These are phyloP conservation scores for Taxillus chinensis DNA, from an alignment of 164 flowering plant species.

Conservation along the genomic window DNA sequence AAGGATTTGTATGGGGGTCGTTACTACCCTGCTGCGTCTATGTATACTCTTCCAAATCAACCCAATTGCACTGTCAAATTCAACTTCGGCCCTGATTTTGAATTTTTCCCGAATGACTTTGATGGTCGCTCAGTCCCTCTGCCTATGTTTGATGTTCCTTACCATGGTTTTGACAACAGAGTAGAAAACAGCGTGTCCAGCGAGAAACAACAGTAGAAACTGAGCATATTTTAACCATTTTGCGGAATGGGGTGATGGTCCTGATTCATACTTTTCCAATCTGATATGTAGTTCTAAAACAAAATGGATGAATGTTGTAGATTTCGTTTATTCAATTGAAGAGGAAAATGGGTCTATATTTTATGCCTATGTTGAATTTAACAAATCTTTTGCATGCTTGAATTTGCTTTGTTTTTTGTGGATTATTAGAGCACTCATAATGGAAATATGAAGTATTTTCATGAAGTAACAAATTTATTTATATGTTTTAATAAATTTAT, in stretches of 20 bases:
- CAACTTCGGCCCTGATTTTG: slow-evolving; percentile 97
- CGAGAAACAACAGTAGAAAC: slow-evolving; percentile 34
- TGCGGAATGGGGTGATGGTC: slow-evolving; percentile 1
- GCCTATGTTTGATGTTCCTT: slow-evolving; percentile 89
- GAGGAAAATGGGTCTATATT: too few species aligned
- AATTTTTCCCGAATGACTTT: slow-evolving; percentile 63
- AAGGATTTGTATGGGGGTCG: slow-evolving; percentile 76
- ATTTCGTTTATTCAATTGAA: too few species aligned
- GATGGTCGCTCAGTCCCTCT: slow-evolving; percentile 58
- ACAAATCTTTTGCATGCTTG: too few species aligned
- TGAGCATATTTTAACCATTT: neutral
- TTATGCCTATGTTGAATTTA: too few species aligned
- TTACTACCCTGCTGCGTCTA: slow-evolving; percentile 92
- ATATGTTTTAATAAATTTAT: too few species aligned
- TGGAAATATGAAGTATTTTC: too few species aligned
- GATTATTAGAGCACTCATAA: too few species aligned
- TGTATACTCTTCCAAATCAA: slow-evolving; percentile 89
- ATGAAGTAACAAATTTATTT: too few species aligned
- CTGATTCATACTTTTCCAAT: neutral
- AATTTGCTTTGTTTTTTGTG: too few species aligned
- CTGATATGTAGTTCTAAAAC: neutral
- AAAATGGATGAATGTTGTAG: too few species aligned
- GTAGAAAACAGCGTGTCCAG: slow-evolving; percentile 47
- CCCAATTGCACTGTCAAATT: slow-evolving; percentile 84
- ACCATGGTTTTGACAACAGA: slow-evolving; percentile 53